Base-by-base conservation (phyloP, 2,329 filamentous ascomycete species). In the Colletotrichum salicis region DNA sequence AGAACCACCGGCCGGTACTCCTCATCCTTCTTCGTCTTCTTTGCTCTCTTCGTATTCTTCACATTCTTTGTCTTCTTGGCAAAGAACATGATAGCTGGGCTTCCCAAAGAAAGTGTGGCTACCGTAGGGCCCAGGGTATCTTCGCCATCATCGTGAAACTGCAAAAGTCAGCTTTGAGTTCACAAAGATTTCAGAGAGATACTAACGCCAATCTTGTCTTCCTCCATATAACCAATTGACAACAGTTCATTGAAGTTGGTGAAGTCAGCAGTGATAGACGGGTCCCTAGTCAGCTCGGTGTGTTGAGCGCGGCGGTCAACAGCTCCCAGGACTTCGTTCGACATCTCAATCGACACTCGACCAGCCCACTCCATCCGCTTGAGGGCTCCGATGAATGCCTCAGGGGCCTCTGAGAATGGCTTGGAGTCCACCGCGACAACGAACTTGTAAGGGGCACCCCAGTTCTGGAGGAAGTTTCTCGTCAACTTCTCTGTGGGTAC, bases 101-200 rank as follows among this genome's bases (percentile, higher is more conserved):
- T 86, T 1, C 91, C 91, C 0, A 92, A 82, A 1, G 89, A 90
- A 7, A 91, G 80, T 0, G 90, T 91, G 0, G 89, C 89, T 7
- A 93, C 89, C 0, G 87, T 90, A 0, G 89, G 88, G 0, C 90
- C 90, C 0, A 93, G 82, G 4, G 89, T 88, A 11, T 80, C 81
- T 76, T 93, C 91, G 5, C 91, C 91, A 74, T 93, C 91, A 69
- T 93, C 90, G 70, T 93, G 91, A 74, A 87, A 91, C 82, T 90
- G n/a, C 74, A 12, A 60, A 33, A n/a, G 27, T 57, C 15, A 22
- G 31, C 64, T n/a, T 48, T 0, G 57, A 58, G 60, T 24, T 19
- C 3, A 12, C 58, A 27, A 24, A 41, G 54, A 33, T 27, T 12
- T 57, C 19, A 27, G 27, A 7, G 2, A 29, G 13, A 2, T 56